Evolutionary conservation across 2,329 filamentous ascomycete species (phyloP).

Genomic region (Hypomyces rosellus): DNA sequence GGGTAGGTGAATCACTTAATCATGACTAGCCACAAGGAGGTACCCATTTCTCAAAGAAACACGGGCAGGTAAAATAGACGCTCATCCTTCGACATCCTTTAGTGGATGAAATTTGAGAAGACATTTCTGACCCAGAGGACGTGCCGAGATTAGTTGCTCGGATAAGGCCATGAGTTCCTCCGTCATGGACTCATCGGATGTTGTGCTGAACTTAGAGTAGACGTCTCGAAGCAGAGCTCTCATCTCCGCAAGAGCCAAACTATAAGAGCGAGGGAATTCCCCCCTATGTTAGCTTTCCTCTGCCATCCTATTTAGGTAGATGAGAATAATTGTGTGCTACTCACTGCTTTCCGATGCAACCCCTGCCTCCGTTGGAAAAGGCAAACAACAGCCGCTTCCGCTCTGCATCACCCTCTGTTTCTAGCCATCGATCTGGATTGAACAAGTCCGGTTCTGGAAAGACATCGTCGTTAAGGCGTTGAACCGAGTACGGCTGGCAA

Average conservation of each 20-base stretch:
- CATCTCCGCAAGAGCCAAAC: conserved; percentile 61
- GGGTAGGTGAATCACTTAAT: too few relatives aligned
- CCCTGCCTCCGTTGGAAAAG: conserved; percentile 58
- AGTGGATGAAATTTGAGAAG: conserved; percentile 43
- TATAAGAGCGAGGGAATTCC: conserved; percentile 11
- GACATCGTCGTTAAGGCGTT: conserved; percentile 54
- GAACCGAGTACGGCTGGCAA: conserved; percentile 55
- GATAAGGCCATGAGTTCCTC: conserved; percentile 55
- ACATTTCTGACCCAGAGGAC: conserved; percentile 55
- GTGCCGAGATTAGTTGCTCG: conserved; percentile 61
- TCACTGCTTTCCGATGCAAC: conserved; percentile 62
- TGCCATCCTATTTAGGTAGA: too few relatives aligned
- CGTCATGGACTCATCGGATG: conserved; percentile 48
- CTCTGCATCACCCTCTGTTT: conserved; percentile 65
- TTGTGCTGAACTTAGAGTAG: conserved; percentile 52
- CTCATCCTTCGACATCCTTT: neutral
- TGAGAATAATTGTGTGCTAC: conserved; percentile 23
- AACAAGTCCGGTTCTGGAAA: conserved; percentile 76
- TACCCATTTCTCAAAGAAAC: too few relatives aligned
- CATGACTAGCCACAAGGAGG: too few relatives aligned
- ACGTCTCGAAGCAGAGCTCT: conserved; percentile 57
- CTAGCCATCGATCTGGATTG: conserved; percentile 78
- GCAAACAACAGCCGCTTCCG: conserved; percentile 57
- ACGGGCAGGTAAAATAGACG: too few relatives aligned
- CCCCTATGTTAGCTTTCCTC: neutral